These are phyloP conservation scores for Leonotis leonurus DNA, from an alignment of 257 asterid species.

Conservation along the genomic window DNA sequence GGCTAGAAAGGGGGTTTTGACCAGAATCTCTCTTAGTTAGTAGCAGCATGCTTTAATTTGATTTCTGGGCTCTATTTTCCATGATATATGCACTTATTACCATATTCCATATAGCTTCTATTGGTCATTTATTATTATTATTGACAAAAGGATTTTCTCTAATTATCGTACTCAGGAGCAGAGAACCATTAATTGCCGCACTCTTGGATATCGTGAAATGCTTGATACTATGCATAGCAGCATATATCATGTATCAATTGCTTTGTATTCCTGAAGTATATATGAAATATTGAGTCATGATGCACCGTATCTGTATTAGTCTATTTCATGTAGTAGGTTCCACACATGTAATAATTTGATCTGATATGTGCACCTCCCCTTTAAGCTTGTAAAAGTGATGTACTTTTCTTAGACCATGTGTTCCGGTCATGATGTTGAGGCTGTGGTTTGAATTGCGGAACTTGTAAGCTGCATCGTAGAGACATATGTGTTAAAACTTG, in stretches of 20 bases:
- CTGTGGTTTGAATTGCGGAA: conserved; percentile 3
- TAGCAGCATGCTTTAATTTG: background rate
- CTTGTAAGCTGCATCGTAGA: conserved; percentile 10
- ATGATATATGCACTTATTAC: conserved; percentile 3
- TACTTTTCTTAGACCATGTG: conserved; percentile 18
- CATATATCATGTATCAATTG: conserved; percentile 34
- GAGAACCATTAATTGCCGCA: conserved; percentile 53
- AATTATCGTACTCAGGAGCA: conserved; percentile 62
- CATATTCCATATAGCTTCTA: too few species aligned
- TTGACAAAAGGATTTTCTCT: conserved; percentile 32
- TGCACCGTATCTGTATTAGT: conserved; percentile 4
- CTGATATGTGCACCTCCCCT: conserved; percentile 8
- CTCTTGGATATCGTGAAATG: conserved; percentile 42
- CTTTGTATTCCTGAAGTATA: conserved; percentile 30
- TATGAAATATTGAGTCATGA: conserved; percentile 18
- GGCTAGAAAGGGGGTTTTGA: background rate
- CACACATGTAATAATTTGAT: conserved; percentile 11
- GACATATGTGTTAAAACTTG: background rate
- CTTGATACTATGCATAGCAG: conserved; percentile 46
- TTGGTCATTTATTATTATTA: conserved; percentile 14
- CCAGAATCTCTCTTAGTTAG: too few species aligned
- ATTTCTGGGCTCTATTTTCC: background rate
- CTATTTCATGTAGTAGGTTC: conserved; percentile 10
- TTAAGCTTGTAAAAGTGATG: conserved; percentile 27
- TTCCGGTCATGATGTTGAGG: conserved; percentile 11